Evolutionary conservation across 352 stramenopile genomes (phyloP), one percentile per base, ranked within the genome.

Genomic region (Pythium apleroticum): DNA sequence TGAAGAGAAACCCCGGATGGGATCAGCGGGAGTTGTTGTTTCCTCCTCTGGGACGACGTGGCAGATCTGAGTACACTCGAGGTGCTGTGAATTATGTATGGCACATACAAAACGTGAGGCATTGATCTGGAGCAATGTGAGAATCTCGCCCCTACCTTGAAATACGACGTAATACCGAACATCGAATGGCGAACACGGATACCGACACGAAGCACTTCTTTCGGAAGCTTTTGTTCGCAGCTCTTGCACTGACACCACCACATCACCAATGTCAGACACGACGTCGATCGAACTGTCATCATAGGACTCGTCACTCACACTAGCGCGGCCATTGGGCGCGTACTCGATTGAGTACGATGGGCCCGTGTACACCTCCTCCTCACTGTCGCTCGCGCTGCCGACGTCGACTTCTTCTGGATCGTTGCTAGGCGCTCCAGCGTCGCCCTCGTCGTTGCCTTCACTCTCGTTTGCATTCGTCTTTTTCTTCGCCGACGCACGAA

Each of bases 101-200:
- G 48, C n/a, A 39, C 4, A 11, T 22, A 43, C 5, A 20, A 9
- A 53, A 11, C 14, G 60, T 17, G 20, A 20, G 6, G 3, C 14
- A 2, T 11, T 9, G 43, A 25, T 20, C 43, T 22, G 3, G 19
- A 10, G 52, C 33, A 8, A 37, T 37, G 31, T 37, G 10, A 8
- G 2, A 37, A 4, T 19, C 9, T 10, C 19, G 11, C 4, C 35
- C 4, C 1, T 68, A 92, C 86, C 73, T 95, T 95, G 62, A 81
- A 93, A 56, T 95, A 95, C 22, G 74, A 91, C 0, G 78, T 91
- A 41, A 82, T 68, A 12, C 86, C 86, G 61, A 93, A 95, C 33
- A 91, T 88, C 17, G 86, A 95, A 63, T 95, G 84, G 15, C 71
- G 76, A 8, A 95, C 75, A 20, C 66, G 56, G 20, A 95, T 63